phyloP scores from a whole-genome alignment of 2,329 filamentous ascomycete genomes.

The Colletotrichum chrysophilum region DNA sequence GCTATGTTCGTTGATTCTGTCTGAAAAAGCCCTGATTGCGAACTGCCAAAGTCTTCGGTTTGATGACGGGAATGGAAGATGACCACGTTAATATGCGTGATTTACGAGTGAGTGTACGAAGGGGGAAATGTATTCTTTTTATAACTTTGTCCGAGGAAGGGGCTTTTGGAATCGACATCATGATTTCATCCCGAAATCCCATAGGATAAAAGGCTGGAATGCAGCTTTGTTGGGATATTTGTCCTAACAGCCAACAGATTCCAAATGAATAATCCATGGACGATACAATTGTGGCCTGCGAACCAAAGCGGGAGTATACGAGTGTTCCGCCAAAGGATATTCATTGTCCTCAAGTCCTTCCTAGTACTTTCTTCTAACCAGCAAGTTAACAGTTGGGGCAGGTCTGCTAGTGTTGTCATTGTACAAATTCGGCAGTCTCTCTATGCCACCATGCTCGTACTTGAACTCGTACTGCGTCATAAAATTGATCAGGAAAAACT shows the following conservation, averaged over 20 bases:
- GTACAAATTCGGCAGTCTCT: not conserved
- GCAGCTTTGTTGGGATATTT: not conserved
- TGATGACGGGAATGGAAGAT: no score
- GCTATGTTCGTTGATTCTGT: not conserved
- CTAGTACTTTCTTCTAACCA: not conserved
- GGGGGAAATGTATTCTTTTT: no score
- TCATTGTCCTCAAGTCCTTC: fast-evolving
- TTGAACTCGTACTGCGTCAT: not conserved
- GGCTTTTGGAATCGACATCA: no score
- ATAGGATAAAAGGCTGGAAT: not conserved
- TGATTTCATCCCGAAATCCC: no score
- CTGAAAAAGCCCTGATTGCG: fast-evolving
- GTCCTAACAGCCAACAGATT: not conserved
- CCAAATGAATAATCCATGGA: no score
- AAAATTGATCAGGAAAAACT: not conserved
- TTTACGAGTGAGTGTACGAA: no score
- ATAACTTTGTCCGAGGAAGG: no score
- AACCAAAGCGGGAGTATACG: fast-evolving
- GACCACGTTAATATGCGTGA: no score
- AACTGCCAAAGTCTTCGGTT: not conserved
- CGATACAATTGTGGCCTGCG: not conserved
- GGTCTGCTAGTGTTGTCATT: not conserved
- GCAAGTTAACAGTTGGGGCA: not conserved
- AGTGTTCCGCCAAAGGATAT: not conserved
- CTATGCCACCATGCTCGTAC: not conserved